phyloP scores from a whole-genome alignment of 306 rosid species.

The Vigna angularis region DNA sequence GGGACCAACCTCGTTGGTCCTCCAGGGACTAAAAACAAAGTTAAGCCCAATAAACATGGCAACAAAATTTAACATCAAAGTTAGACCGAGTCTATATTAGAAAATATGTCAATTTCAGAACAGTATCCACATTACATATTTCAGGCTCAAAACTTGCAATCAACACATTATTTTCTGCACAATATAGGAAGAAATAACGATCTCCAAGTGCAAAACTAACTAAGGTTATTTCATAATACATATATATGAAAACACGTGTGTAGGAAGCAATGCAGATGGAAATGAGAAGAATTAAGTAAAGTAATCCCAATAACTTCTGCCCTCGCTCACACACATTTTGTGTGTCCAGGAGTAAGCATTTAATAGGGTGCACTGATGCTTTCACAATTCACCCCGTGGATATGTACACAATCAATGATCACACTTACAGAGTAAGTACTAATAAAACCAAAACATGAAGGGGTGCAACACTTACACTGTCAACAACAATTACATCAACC shows the following conservation, averaged over 20 bases:
- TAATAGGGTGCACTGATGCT: background rate
- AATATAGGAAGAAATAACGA: slow-evolving; percentile 8
- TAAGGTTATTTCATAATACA: slow-evolving; percentile 27
- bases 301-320: too few species aligned
- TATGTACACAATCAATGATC: background rate
- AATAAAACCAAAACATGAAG: slow-evolving; percentile 11
- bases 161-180: slow-evolving; percentile 9
- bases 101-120: slow-evolving; percentile 6
- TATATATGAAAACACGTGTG: background rate
- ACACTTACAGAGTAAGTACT: background rate
- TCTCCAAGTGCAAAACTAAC: slow-evolving; percentile 8
- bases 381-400: background rate
- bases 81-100: background rate
- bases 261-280: background rate
- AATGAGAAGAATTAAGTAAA: background rate
- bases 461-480: slow-evolving; percentile 76
- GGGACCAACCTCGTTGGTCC: too few species aligned
- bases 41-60: background rate
- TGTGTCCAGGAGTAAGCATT: background rate
- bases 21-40: too few species aligned
- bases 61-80: background rate
- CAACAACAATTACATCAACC: slow-evolving; percentile 92
- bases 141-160: slow-evolving; percentile 11
- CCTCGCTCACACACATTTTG: too few species aligned
- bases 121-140: slow-evolving; percentile 4